Conservation (phyloP, 2,329 filamentous ascomycete species). For the Pseudocercospora pini-densiflorae region DNA sequence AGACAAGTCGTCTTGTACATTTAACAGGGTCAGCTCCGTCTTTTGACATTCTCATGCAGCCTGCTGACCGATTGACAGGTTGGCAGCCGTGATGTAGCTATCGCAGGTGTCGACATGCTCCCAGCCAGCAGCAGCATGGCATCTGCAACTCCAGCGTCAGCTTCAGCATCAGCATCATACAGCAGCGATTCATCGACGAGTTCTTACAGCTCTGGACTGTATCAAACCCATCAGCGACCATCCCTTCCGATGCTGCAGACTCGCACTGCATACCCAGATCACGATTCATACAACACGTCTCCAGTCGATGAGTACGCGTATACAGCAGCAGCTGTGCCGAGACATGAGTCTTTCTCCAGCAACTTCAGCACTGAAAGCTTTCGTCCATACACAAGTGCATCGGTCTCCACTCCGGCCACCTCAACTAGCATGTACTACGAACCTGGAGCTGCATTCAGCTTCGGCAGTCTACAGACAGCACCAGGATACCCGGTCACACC, state of each 20-base stretch:
- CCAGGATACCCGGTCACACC: slow-evolving; percentile 25
- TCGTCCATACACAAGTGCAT: slow-evolving; percentile 34
- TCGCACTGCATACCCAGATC: slow-evolving; percentile 33
- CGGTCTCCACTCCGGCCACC: slow-evolving; percentile 32
- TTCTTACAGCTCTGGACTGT: slow-evolving; percentile 21
- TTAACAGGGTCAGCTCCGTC: slow-evolving; percentile 68
- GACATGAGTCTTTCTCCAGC: slow-evolving; percentile 35
- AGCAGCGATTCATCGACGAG: slow-evolving; percentile 20
- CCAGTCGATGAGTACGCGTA: slow-evolving; percentile 37
- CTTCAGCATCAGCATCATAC: slow-evolving; percentile 20
- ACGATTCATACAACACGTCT: slow-evolving; percentile 37
- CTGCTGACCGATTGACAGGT: slow-evolving; percentile 15
- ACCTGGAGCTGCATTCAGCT: slow-evolving; percentile 33
- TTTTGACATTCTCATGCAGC: background rate
- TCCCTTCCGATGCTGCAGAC: slow-evolving; percentile 35
- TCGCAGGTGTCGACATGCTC: slow-evolving; percentile 25
- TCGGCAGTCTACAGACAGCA: slow-evolving; percentile 33
- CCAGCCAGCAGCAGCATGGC: slow-evolving; percentile 19
- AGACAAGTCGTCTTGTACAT: slow-evolving; percentile 68
- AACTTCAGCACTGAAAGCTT: slow-evolving; percentile 34
- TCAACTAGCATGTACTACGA: slow-evolving; percentile 35
- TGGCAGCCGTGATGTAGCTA: slow-evolving; percentile 24
- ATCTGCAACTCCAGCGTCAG: slow-evolving; percentile 1
- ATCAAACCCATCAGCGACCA: slow-evolving; percentile 29
- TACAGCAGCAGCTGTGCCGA: slow-evolving; percentile 28